Evolutionary conservation across 208 protist genomes (phyloP), one percentile per base, ranked within the genome.

Genomic region (Crithidia bombi): DNA sequence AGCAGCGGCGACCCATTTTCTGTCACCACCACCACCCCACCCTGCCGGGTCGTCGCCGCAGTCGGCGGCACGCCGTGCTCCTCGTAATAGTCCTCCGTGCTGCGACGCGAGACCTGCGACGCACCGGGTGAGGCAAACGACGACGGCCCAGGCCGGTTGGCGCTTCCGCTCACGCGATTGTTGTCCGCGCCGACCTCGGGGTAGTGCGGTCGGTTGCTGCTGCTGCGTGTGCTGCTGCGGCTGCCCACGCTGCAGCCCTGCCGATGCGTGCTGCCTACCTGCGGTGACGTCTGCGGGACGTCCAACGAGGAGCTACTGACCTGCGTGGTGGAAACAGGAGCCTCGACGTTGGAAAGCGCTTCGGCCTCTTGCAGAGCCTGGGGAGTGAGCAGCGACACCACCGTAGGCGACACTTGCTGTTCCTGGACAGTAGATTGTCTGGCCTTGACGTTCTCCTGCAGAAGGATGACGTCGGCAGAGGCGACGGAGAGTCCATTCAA

Each of bases 401-500:
- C 49, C 21, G 19, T n/a, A 4, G 38, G 36, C 51, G 21, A 23
- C 5, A 17, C 4, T 17, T 30, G 23, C 21, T 23, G 19, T 10
- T 68, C 51, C 12, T 55, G 56, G 7, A 58, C n/a, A n/a, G n/a
- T 11, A 19, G 51, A 46, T n/a, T 59, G 25, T 21, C 43, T 43
- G 25, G 30, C 43, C 51, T 59, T 70, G 38, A 28, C 19, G 44
- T 51, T 41, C 46, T 56, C 57, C 59, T 74, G 56, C 58, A 57
- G 63, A 9, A 79, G 33, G 33, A 85, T 69, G 25, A 66, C 56
- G 59, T 90, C 85, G 17, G 69, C 82, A 12, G 75, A 83, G 26
- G 67, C 85, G 2, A 78, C 75, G 30, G 44, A 23, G 26, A 85
- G 55, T 5, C 73, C 81, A 33, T 78, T 83, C 14, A 33, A 28